Percentiles rank a stretch among this genome's conserved stretches.
Evolutionary conservation across 2,329 filamentous ascomycete species (phyloP).

Genomic region (Epichloe glyceriae): DNA sequence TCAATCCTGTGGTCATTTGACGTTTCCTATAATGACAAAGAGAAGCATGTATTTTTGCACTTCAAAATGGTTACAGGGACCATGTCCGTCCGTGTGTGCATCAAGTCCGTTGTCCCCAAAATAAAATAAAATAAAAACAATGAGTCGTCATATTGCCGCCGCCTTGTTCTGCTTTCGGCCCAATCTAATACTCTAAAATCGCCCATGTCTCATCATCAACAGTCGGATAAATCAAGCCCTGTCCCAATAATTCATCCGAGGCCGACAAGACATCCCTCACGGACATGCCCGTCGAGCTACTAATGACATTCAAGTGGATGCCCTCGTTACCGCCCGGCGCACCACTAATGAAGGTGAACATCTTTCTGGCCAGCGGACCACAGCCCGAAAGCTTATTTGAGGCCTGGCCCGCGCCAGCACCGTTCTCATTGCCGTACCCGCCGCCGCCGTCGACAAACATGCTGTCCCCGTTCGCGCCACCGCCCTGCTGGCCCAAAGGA

Average conservation of each 20-base stretch:
- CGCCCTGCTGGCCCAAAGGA: slow-evolving; percentile 31
- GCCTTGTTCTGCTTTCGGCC: background rate
- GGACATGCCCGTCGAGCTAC: slow-evolving; percentile 50
- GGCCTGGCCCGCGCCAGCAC: slow-evolving; percentile 26
- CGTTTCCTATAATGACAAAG: background rate
- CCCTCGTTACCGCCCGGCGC: slow-evolving; percentile 68
- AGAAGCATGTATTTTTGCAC: background rate
- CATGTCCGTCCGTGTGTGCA: background rate
- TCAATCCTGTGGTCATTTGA: background rate
- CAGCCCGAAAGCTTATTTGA: slow-evolving; percentile 32
- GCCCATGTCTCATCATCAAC: slow-evolving; percentile 90
- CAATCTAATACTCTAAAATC: slow-evolving; percentile 44
- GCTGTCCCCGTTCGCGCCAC: slow-evolving; percentile 23
- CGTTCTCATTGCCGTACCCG: slow-evolving; percentile 27
- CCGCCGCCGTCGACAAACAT: slow-evolving; percentile 44
- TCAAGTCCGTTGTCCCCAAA: slow-evolving; percentile 5
- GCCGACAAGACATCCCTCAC: slow-evolving; percentile 59
- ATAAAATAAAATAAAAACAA: background rate
- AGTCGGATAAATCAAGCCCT: slow-evolving; percentile 77
- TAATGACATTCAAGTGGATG: slow-evolving; percentile 67
- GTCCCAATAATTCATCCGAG: slow-evolving; percentile 65
- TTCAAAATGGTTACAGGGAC: background rate
- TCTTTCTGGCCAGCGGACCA: slow-evolving; percentile 47
- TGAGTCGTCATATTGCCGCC: background rate
- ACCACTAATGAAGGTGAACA: slow-evolving; percentile 58